Percentiles rank a stretch among this genome's conserved stretches.
Conservation (phyloP, 768 basidiomycete species). For the Mycena galericulata region DNA sequence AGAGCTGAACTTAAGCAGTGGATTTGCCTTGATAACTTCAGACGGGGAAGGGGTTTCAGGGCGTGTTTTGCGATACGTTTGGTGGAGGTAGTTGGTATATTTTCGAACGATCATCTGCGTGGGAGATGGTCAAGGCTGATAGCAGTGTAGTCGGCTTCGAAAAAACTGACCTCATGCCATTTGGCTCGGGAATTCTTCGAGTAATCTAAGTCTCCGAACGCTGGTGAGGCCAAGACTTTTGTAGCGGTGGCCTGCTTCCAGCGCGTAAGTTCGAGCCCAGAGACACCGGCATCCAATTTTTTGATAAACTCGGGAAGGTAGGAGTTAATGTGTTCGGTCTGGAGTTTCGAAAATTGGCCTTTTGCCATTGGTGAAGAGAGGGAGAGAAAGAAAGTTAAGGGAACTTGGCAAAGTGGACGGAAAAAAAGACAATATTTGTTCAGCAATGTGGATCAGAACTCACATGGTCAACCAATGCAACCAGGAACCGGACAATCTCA, state of each 20-base stretch:
- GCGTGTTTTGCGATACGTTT: background rate
- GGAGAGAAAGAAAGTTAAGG: too few relatives aligned
- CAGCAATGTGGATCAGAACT: too few relatives aligned
- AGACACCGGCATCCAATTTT: conserved; percentile 1
- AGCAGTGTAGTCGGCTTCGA: background rate
- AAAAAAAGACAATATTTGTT: too few relatives aligned
- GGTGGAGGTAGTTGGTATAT: conserved; percentile 1
- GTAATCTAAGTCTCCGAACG: background rate
- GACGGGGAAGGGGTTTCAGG: background rate
- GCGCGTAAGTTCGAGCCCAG: background rate
- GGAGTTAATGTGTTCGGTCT: background rate
- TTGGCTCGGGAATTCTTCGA: background rate
- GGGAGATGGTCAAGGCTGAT: background rate
- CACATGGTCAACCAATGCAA: too few relatives aligned
- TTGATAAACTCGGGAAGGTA: background rate
- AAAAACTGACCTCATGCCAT: background rate
- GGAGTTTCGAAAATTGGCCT: background rate
- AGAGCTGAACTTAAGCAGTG: background rate
- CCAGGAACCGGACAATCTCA: too few relatives aligned
- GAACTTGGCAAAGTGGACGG: too few relatives aligned
- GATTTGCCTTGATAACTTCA: background rate
- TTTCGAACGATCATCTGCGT: conserved; percentile 1
- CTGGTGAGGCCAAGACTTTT: background rate
- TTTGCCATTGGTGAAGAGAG: background rate
- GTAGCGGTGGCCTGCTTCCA: background rate